Evolutionary conservation across 352 stramenopile species (phyloP), one percentile per base, ranked within the genome.

Genomic region (Pythium sp.): DNA sequence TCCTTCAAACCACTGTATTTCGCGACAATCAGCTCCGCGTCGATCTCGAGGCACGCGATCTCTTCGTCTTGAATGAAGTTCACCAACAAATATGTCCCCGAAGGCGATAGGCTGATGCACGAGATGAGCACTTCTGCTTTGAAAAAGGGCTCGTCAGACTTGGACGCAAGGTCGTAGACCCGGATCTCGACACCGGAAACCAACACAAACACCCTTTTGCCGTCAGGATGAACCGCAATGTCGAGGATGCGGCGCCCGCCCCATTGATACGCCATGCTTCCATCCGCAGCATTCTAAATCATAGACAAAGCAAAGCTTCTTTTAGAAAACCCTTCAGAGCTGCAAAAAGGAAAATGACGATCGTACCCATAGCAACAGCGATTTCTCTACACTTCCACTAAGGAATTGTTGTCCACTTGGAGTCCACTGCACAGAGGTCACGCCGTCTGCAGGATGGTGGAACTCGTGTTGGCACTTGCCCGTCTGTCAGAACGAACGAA

Each of bases 321-420:
- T n/a, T 49, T 49, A 49, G 15, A n/a, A 49, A 49, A 49, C 15
- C 41, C 41, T 49, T 22, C 41, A 49, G 41, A 49, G 38, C 14
- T 20, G 38, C 6, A 5, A 28, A 12, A 28, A 9, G 1, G 32
- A 12, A 36, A 11, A 26, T 5, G n/a, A 55, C 3, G 26, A 30
- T 54, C 78, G n/a, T 78, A 94, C 86, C 86, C 86, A 93, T 24
- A 94, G 53, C 36, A 93, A 64, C 12, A 94, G 74, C 12, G 82
- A 91, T 30, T 92, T 92, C 46, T 94, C 81, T 0, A 82, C 70
- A 49, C 83, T 94, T 1, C 82, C 84, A 63, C 77, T 91, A 18
- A 93, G 66, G 62, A 94, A 93, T 34, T 91, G 79, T 18, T 74
- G 70, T 2, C 78, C 82, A 63, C 78, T 71, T 1, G 84, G 80